phyloP scores from a whole-genome alignment of 768 basidiomycete species.

The Leccinum broughii region DNA sequence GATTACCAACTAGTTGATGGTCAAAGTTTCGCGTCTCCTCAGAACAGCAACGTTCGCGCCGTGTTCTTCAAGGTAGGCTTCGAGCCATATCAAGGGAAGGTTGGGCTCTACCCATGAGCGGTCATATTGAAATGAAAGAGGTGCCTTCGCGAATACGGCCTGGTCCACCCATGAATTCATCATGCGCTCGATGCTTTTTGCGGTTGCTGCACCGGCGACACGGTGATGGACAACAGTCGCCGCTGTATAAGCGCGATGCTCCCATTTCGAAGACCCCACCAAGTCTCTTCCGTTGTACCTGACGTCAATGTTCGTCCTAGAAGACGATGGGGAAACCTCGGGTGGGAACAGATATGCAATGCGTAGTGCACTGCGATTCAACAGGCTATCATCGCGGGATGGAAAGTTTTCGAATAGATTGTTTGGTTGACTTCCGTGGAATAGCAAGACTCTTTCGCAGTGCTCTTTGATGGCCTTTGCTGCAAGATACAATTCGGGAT shows the following conservation, averaged over 20 bases:
- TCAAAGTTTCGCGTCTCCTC: too few species aligned
- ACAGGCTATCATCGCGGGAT: constrained; percentile 5
- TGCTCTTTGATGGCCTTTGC: constrained; percentile 33
- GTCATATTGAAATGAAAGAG: constrained; percentile 25
- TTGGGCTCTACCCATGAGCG: constrained; percentile 28
- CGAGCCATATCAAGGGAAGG: constrained; percentile 28
- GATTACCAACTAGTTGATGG: too few species aligned
- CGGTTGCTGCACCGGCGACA: neutral
- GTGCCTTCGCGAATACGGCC: neutral
- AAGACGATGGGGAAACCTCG: constrained; percentile 7
- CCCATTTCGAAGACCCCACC: neutral
- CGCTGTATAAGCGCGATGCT: constrained; percentile 20
- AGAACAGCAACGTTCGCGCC: too few species aligned
- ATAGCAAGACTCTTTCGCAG: constrained; percentile 15
- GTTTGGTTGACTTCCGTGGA: constrained; percentile 2
- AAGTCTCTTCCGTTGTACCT: constrained; percentile 15
- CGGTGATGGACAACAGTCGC: constrained; percentile 10
- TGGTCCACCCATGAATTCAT: constrained; percentile 8
- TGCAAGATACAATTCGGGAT: constrained; percentile 28
- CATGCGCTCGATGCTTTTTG: constrained; percentile 5
- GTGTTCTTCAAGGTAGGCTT: constrained; percentile 19
- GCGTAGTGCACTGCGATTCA: constrained; percentile 20
- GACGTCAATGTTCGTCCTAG: constrained; percentile 2
- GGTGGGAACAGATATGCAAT: constrained; percentile 15
- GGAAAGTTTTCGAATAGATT: constrained; percentile 10